Base-by-base conservation (phyloP, 371 early-diverging fungal species). In the Parasitella parasitica region DNA sequence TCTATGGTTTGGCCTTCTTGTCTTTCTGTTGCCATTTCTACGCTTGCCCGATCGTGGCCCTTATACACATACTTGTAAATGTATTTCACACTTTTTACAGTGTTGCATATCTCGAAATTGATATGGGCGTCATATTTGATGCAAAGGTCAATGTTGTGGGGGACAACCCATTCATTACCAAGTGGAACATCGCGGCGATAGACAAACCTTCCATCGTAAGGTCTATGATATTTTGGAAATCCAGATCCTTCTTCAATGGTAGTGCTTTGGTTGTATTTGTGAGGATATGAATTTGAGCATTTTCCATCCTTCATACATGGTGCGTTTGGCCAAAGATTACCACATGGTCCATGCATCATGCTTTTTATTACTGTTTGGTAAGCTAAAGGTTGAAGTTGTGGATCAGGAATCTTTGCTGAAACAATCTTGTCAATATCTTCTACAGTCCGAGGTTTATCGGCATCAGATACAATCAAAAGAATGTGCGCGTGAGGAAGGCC, bases 291-390 rank as follows among this genome's bases (percentile, higher is more conserved):
- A 15, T 63, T 63, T 0, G 30, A 32, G 16, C 63, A 63, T 20
- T 34, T 34, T 15, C 4, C n/a, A 28, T 24, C 32, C n/a, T n/a
- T 30, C 32, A 30, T 30, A 30, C 32, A 30, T 5, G 8, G 5
- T 5, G 32, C 32, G 8, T 27, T 2, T 26, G 51, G 2, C n/a
- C 16, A 15, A 50, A 30, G 11, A 8, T 30, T 9, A 18, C 76
- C 71, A 54, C 75, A 75, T 24, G 71, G 74, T 0, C 67, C 73
- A 66, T 77, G 76, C 35, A 77, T 60, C 74, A 80, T 77, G 1
- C 49, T 54, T 2, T 15, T 57, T 0, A n/a, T 59, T 4, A 76
- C 71, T 2, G 71, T 73, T 27, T 57, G 56, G 38, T 69, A 74
- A 8, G 61, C 37, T 8, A 39, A 26, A 4, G 76, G 77, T 37